Evolutionary conservation across 495 filamentous ascomycete genomes (phyloP).

Genomic region (Aspergillus homomorphus): DNA sequence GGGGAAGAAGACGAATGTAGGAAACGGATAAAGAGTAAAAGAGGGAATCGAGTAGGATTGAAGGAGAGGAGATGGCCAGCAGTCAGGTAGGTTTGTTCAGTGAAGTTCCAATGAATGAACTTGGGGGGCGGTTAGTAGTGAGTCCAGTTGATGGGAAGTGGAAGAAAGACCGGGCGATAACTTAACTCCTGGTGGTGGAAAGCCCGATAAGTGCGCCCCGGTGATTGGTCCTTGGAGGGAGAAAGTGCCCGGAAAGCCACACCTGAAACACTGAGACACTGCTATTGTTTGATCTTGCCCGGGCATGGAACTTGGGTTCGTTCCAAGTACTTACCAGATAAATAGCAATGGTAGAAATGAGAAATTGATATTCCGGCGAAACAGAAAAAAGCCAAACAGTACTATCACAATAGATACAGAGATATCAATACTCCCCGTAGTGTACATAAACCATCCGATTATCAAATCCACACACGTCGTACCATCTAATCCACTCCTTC

Average conservation of each 20-base stretch:
- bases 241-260: background rate
- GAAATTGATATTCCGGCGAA: too few relatives aligned
- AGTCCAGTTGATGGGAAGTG: too few relatives aligned
- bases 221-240: slow-evolving; percentile 12
- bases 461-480: too few relatives aligned
- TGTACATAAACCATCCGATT: slow-evolving; percentile 33
- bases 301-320: background rate
- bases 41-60: too few relatives aligned
- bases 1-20: too few relatives aligned
- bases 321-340: background rate
- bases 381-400: slow-evolving; percentile 5
- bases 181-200: background rate
- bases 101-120: too few relatives aligned
- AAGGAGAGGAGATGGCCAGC: too few relatives aligned
- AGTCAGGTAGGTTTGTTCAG: too few relatives aligned
- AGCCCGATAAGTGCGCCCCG: slow-evolving; percentile 13
- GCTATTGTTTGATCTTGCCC: background rate
- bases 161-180: slow-evolving; percentile 1
- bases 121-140: too few relatives aligned
- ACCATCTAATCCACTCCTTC: too few relatives aligned
- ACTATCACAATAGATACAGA: background rate
- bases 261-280: background rate
- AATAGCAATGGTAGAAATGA: too few relatives aligned
- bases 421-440: slow-evolving; percentile 26
- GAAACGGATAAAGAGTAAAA: too few relatives aligned